Base-by-base conservation (phyloP, 768 basidiomycete genomes). In the Lentinula guzmanii region DNA sequence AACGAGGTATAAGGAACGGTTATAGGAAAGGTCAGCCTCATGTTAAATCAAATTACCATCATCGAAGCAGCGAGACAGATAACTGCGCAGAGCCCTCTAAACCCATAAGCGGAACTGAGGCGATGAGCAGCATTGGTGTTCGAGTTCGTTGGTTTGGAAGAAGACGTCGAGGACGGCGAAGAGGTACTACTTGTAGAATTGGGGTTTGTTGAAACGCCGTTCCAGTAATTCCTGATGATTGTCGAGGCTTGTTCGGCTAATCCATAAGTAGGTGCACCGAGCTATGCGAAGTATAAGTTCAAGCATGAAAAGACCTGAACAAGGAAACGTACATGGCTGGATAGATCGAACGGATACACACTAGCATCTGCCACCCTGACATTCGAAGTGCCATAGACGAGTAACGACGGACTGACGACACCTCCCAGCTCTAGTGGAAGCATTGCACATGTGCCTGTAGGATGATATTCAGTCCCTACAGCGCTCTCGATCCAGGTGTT, bases 391-490 rank as follows among this genome's bases (percentile, higher is more conserved):
- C 86, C 86, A 69, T 86, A 83, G 2, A 86, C 85, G 63, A 72
- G 73, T 13, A 87, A 72, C 52, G 80, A 71, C 51, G 77, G 72
- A 66, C 84, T 79, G 58, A 87, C 84, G 51, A 87, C 85, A 53
- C 85, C 85, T 21, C 85, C 85, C 41, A 73, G 72, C 35, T 69
- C 68, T 61, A 72, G 72, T 1, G 85, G 84, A 46, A 86, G 70
- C 84, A 87, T 86, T 7, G 83, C 75, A 68, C 79, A 82, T 5
- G 85, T 79, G 21, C 77, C 78, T 34, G 77, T 73, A 5, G 87
- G 87, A 69, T 90, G 89, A 72, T 73, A 85, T 72, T 87, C 83
- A 8, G 83, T 85, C 8, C 76, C 72, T 13, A 77, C 75, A 7
- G 69, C 65, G n/a, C 69, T 70, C 33, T 72, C 70, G 28, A 86